phyloP scores from a whole-genome alignment of 2,329 filamentous ascomycete species.

The Kalmusia sp. region DNA sequence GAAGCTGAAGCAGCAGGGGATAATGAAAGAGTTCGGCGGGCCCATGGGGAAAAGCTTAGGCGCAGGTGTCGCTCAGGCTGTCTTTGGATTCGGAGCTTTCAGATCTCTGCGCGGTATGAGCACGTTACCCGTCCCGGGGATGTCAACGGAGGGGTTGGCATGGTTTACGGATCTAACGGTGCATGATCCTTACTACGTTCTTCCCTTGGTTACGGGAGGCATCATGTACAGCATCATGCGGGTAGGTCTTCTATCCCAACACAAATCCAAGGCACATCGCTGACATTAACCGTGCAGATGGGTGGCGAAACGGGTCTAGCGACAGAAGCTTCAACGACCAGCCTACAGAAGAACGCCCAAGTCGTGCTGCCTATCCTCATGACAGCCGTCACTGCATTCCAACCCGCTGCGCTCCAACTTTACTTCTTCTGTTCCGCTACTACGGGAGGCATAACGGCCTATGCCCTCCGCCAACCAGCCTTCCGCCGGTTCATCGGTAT shows the following conservation, averaged over 20 bases:
- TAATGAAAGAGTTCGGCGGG: slow-evolving; percentile 65
- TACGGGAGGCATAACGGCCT: slow-evolving; percentile 48
- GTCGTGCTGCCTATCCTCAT: slow-evolving; percentile 62
- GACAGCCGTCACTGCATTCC: slow-evolving; percentile 60
- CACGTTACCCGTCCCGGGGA: slow-evolving; percentile 77
- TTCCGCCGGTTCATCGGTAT: slow-evolving; percentile 50
- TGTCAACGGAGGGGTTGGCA: slow-evolving; percentile 72
- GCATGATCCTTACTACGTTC: slow-evolving; percentile 77
- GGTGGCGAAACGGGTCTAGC: slow-evolving; percentile 59
- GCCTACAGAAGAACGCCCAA: slow-evolving; percentile 50
- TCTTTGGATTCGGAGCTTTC: slow-evolving; percentile 83
- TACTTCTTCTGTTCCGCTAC: slow-evolving; percentile 63
- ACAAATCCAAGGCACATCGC: slow-evolving; percentile 15
- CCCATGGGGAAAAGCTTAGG: slow-evolving; percentile 46
- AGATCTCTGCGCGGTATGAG: slow-evolving; percentile 77
- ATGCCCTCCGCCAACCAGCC: slow-evolving; percentile 44
- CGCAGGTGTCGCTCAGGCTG: slow-evolving; percentile 60
- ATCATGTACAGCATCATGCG: slow-evolving; percentile 66
- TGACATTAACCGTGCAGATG: slow-evolving; percentile 40
- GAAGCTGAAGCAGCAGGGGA: slow-evolving; percentile 55
- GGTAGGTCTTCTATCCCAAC: slow-evolving; percentile 51
- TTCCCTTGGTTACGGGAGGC: slow-evolving; percentile 69
- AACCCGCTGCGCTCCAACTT: slow-evolving; percentile 66
- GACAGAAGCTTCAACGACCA: slow-evolving; percentile 31
- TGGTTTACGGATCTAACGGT: slow-evolving; percentile 84